A percentile compares a stretch with the other conserved stretches of the same genome.
phyloP scores from a whole-genome alignment of 2,329 filamentous ascomycete species.

The Chrysoporthe puriensis region DNA sequence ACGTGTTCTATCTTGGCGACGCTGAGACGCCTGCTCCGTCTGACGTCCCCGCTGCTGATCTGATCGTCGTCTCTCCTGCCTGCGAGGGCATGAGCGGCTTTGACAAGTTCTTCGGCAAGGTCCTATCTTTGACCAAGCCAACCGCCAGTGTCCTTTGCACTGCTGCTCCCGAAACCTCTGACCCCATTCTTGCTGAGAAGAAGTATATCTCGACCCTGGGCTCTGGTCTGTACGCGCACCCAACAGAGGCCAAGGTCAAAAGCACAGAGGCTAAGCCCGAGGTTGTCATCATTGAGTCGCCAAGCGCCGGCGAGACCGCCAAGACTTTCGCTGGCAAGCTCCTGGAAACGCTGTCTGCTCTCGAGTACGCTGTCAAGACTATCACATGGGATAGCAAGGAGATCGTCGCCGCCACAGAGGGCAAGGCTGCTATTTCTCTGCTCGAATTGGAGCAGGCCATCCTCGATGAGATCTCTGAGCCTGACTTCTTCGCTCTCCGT shows the following conservation, averaged over 20 bases:
- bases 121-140: conserved; percentile 18
- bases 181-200: conserved; percentile 13
- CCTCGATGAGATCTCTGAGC: conserved; percentile 20
- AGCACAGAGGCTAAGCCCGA: conserved; percentile 18
- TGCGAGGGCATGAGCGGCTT: conserved; percentile 13
- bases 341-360: conserved; percentile 16
- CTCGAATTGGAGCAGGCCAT: conserved; percentile 23
- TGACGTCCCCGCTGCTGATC: conserved; percentile 13
- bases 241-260: conserved; percentile 16
- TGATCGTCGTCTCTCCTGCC: conserved; percentile 19
- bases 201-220: conserved; percentile 19
- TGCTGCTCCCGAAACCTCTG: conserved; percentile 3
- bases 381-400: conserved; percentile 18
- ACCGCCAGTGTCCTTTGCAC: conserved; percentile 15
- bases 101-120: conserved; percentile 10
- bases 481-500: conserved; percentile 21
- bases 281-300: conserved; percentile 20
- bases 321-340: conserved; percentile 21
- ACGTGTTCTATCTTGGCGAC: conserved; percentile 21
- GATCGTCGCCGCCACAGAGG: conserved; percentile 15
- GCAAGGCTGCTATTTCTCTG: conserved; percentile 19
- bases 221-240: conserved; percentile 18
- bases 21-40: conserved; percentile 15
- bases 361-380: conserved; percentile 21
- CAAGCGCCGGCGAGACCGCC: conserved; percentile 3